phyloP scores from a whole-genome alignment of 2,329 filamentous ascomycete genomes.

The Penicillium sclerotiorum region DNA sequence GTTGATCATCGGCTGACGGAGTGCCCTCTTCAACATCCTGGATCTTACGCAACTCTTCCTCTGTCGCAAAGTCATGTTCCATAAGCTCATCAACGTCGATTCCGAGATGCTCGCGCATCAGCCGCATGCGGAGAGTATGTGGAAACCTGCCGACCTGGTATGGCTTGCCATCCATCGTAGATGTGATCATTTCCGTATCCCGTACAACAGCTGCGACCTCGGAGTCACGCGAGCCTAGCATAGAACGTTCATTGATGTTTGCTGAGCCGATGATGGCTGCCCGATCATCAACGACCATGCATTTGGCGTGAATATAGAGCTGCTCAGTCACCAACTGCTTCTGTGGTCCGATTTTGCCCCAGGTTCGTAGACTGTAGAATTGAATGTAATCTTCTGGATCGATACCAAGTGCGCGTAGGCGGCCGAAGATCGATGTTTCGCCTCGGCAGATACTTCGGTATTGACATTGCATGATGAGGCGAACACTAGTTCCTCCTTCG shows the following conservation, averaged over 20 bases:
- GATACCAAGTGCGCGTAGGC: slow-evolving; percentile 75
- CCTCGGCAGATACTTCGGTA: slow-evolving; percentile 95
- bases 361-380: slow-evolving; percentile 89
- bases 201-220: slow-evolving; percentile 88
- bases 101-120: slow-evolving; percentile 97
- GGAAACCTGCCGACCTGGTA: slow-evolving; percentile 92
- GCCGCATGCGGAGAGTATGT: slow-evolving; percentile 84
- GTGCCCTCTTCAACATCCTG: slow-evolving; percentile 56
- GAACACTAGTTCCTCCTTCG: slow-evolving; percentile 90
- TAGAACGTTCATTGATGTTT: slow-evolving; percentile 97
- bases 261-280: slow-evolving; percentile 93
- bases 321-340: slow-evolving; percentile 90
- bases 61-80: slow-evolving; percentile 72
- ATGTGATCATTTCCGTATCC: slow-evolving; percentile 90
- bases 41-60: slow-evolving; percentile 63
- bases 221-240: slow-evolving; percentile 89
- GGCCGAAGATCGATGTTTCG: slow-evolving; percentile 86
- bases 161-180: slow-evolving; percentile 84
- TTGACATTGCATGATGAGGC: slow-evolving; percentile 95
- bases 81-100: slow-evolving; percentile 89
- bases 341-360: slow-evolving; percentile 84
- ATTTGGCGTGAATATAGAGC: slow-evolving; percentile 96
- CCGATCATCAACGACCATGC: slow-evolving; percentile 92
- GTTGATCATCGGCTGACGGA: slow-evolving; percentile 22
- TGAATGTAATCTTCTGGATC: slow-evolving; percentile 94